These are phyloP conservation scores for Blastosporella zonata DNA, from an alignment of 1,284 basidiomycete genomes.

Conservation along the genomic window DNA sequence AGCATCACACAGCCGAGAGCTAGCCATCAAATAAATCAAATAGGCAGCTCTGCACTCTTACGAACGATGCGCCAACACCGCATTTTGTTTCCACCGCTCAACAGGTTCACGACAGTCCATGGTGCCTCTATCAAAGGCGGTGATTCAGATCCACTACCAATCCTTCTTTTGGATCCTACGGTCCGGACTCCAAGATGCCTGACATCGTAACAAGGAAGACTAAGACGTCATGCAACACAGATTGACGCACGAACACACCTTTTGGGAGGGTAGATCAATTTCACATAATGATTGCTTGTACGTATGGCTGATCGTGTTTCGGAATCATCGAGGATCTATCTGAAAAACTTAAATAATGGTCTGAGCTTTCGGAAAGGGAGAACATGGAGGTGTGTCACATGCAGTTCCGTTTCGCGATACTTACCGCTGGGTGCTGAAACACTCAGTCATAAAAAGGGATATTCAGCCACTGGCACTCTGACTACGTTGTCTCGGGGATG, in stretches of 20 bases:
- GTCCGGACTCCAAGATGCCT: neutral
- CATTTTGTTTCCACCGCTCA: neutral
- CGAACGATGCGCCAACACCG: conserved; percentile 1
- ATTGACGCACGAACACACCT: neutral
- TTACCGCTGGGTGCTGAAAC: conserved; percentile 8
- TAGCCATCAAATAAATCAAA: neutral
- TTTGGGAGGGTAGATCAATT: neutral
- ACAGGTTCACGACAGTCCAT: neutral
- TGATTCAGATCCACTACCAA: neutral
- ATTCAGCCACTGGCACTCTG: neutral
- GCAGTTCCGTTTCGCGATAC: neutral
- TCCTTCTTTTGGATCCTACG: neutral
- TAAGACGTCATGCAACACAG: neutral
- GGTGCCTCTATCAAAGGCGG: conserved; percentile 2
- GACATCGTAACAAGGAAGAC: neutral
- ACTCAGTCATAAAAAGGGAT: neutral
- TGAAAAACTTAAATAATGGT: too few relatives aligned
- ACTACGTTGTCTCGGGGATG: neutral
- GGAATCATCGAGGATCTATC: neutral
- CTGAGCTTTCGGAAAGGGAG: neutral
- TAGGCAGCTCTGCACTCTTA: neutral
- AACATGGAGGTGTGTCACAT: neutral
- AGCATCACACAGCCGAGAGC: neutral
- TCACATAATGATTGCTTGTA: neutral
- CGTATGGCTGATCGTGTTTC: neutral